phyloP scores from a whole-genome alignment of 2,329 filamentous ascomycete species.

The Xylaria sp. region DNA sequence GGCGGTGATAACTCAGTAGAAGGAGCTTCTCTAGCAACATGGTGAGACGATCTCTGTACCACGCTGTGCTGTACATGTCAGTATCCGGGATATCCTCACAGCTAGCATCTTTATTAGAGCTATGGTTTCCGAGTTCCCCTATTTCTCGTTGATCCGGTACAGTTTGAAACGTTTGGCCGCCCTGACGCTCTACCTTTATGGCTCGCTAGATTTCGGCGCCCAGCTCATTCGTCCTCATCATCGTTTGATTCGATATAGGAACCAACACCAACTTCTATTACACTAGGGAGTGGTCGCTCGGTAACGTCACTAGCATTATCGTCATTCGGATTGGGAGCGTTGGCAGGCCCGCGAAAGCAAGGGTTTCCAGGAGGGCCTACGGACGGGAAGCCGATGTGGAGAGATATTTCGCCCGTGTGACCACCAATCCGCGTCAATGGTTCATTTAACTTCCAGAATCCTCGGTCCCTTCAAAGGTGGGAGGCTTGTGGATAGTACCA shows the following conservation, averaged over 20 bases:
- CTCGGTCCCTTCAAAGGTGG: constrained; percentile 25
- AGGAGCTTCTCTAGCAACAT: not conserved
- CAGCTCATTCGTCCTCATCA: constrained; percentile 21
- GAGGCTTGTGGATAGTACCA: constrained; percentile 17
- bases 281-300: not conserved
- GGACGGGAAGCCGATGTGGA: constrained; percentile 5
- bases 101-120: not conserved
- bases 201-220: not conserved
- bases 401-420: constrained; percentile 14
- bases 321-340: not conserved
- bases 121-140: not conserved
- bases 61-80: not conserved
- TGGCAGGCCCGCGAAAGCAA: not conserved
- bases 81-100: not conserved
- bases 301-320: constrained; percentile 11
- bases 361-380: constrained; percentile 9
- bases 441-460: constrained; percentile 12
- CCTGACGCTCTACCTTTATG: not conserved
- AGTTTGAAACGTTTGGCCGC: not conserved
- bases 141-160: not conserved
- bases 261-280: constrained; percentile 25
- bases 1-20: not conserved
- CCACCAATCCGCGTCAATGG: constrained; percentile 21
- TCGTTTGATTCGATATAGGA: constrained; percentile 17
- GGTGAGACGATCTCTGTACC: not conserved